These are phyloP conservation scores for Boletales sp. DNA, from an alignment of 768 basidiomycete genomes.

Conservation along the genomic window DNA sequence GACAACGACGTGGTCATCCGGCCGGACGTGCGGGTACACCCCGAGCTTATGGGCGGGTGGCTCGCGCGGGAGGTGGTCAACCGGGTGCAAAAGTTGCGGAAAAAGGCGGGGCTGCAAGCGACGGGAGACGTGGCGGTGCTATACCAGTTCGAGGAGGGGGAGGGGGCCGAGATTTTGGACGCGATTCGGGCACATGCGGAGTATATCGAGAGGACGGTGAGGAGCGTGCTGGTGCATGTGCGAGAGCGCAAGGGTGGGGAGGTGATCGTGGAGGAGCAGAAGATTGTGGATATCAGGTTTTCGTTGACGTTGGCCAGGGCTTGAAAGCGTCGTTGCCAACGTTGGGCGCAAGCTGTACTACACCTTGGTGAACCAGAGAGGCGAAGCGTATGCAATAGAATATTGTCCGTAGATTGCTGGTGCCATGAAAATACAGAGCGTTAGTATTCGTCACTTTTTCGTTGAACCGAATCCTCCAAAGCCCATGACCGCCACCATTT, in stretches of 20 bases:
- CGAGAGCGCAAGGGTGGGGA: conserved; percentile 47
- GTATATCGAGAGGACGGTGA: conserved; percentile 69
- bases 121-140: conserved; percentile 91
- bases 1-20: conserved; percentile 95
- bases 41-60: conserved; percentile 85
- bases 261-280: conserved; percentile 77
- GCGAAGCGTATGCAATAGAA: not conserved
- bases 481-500: conserved; percentile 85
- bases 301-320: conserved; percentile 57
- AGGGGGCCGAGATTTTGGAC: conserved; percentile 57
- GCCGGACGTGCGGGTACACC: conserved; percentile 84
- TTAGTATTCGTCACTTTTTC: conserved; percentile 64
- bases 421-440: conserved; percentile 14
- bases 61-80: conserved; percentile 87
- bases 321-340: conserved; percentile 11
- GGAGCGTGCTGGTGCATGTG: conserved; percentile 63
- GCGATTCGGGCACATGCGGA: conserved; percentile 68
- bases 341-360: conserved; percentile 8
- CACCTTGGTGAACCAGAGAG: conserved; percentile 16
- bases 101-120: conserved; percentile 92
- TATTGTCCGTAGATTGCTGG: conserved; percentile 4
- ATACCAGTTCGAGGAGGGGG: conserved; percentile 72
- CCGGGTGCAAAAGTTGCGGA: conserved; percentile 91
- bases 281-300: conserved; percentile 78
- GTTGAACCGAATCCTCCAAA: conserved; percentile 86